These are phyloP conservation scores for Adansonia madagascariensis DNA, from an alignment of 441 rosid genomes.

Conservation along the genomic window DNA sequence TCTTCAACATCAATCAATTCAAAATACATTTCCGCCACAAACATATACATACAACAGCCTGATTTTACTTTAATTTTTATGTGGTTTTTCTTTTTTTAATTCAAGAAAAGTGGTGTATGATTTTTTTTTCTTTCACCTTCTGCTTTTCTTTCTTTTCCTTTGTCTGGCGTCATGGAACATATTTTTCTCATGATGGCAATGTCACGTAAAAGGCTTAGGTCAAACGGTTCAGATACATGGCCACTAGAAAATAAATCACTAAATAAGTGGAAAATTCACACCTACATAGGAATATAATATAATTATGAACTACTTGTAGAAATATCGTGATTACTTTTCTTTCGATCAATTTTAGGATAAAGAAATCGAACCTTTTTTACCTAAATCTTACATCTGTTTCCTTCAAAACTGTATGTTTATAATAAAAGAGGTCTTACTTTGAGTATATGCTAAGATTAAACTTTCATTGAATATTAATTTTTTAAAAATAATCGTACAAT, in stretches of 20 bases:
- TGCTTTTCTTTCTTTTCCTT: background rate
- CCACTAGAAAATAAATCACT: background rate
- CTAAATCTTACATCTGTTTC: too few relatives aligned
- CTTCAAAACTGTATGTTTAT: too few relatives aligned
- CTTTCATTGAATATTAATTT: too few relatives aligned
- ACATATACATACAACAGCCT: background rate
- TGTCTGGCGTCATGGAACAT: constrained; percentile 1
- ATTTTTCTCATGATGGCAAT: background rate
- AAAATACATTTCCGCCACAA: background rate
- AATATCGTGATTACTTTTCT: background rate
- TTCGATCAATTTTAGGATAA: too few relatives aligned
- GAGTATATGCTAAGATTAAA: too few relatives aligned
- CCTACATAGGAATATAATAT: background rate
- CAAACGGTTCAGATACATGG: background rate
- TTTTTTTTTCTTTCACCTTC: background rate
- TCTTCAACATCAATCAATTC: constrained; percentile 26
- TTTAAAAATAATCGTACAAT: too few relatives aligned
- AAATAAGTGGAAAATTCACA: background rate
- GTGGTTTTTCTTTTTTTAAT: background rate
- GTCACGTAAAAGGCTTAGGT: background rate
- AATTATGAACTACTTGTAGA: background rate
- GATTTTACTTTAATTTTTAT: background rate
- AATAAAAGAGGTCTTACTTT: too few relatives aligned
- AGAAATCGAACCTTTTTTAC: too few relatives aligned
- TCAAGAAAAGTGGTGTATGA: constrained; percentile 5